phyloP scores from a whole-genome alignment of 2,329 filamentous ascomycete genomes.

The Xylariaceae sp. region DNA sequence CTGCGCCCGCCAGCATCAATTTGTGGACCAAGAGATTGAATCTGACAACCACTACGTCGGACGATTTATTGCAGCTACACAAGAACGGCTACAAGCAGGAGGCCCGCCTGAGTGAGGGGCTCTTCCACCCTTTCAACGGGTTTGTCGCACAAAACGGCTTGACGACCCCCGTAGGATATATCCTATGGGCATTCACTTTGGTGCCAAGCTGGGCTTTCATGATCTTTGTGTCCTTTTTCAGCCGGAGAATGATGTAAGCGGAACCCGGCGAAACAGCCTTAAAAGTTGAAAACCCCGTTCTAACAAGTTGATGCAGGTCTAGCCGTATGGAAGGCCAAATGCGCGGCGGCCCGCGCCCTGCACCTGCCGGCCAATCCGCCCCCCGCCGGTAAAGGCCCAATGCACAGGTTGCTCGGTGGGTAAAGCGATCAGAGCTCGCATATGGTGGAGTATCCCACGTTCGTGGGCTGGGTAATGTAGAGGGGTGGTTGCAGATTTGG shows the following conservation, averaged over 20 bases:
- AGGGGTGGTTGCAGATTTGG: background rate
- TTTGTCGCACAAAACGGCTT: conserved; percentile 56
- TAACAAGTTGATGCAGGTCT: conserved; percentile 16
- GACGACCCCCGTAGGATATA: conserved; percentile 59
- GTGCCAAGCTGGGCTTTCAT: conserved; percentile 74
- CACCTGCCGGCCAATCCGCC: conserved; percentile 26
- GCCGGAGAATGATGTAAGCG: conserved; percentile 72
- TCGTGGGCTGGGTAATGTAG: background rate
- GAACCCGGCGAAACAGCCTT: background rate
- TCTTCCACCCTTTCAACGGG: conserved; percentile 74
- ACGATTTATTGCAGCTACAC: conserved; percentile 57
- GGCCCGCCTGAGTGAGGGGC: conserved; percentile 50
- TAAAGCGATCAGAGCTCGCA: background rate
- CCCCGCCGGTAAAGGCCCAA: conserved; percentile 20
- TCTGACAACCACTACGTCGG: conserved; percentile 59
- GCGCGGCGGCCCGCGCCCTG: conserved; percentile 21
- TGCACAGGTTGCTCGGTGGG: background rate
- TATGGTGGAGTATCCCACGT: background rate
- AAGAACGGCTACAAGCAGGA: conserved; percentile 42
- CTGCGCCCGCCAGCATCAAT: conserved; percentile 57
- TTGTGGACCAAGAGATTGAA: conserved; percentile 64
- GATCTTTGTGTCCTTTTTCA: conserved; percentile 67
- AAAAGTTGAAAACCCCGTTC: conserved; percentile 7
- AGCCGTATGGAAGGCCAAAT: conserved; percentile 24
- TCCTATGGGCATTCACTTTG: conserved; percentile 60